These are phyloP conservation scores for Leishmania major DNA, from an alignment of 208 protist genomes.

Conservation along the genomic window DNA sequence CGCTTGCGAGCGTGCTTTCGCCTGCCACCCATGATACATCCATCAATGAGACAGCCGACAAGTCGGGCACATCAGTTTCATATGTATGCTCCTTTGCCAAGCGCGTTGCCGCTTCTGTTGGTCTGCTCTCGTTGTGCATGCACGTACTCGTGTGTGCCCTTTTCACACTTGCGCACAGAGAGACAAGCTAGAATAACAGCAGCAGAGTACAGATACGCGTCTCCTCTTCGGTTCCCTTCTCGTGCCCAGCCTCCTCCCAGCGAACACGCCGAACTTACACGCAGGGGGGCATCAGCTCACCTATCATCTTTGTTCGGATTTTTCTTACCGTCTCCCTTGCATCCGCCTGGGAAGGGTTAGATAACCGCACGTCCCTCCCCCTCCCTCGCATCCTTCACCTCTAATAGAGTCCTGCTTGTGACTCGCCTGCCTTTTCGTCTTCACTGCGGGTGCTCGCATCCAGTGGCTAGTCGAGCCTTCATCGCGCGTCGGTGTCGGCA, in stretches of 20 bases:
- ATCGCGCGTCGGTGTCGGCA: neutral
- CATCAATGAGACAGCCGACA: neutral
- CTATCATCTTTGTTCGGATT: neutral
- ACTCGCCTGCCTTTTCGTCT: neutral
- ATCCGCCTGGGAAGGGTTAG: neutral
- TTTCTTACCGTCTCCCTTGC: neutral
- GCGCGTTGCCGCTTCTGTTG: slow-evolving; percentile 1
- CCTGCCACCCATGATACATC: neutral
- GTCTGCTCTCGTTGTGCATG: neutral
- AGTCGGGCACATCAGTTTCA: neutral
- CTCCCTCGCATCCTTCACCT: neutral
- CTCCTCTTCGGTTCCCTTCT: neutral
- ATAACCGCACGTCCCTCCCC: neutral
- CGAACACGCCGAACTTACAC: neutral
- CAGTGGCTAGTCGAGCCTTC: neutral
- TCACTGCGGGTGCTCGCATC: neutral
- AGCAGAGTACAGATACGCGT: neutral
- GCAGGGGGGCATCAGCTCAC: neutral
- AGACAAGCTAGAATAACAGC: neutral
- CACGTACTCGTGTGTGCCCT: neutral
- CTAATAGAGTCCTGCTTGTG: neutral
- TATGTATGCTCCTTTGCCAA: slow-evolving; percentile 1
- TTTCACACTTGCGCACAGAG: slow-evolving; percentile 15
- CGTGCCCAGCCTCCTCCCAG: neutral
- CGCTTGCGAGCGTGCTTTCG: neutral